A percentile compares a stretch with the other conserved stretches of the same genome.
These are phyloP conservation scores for Musa balbisiana DNA, from an alignment of 202 grass and related monocot genomes.

Conservation along the genomic window DNA sequence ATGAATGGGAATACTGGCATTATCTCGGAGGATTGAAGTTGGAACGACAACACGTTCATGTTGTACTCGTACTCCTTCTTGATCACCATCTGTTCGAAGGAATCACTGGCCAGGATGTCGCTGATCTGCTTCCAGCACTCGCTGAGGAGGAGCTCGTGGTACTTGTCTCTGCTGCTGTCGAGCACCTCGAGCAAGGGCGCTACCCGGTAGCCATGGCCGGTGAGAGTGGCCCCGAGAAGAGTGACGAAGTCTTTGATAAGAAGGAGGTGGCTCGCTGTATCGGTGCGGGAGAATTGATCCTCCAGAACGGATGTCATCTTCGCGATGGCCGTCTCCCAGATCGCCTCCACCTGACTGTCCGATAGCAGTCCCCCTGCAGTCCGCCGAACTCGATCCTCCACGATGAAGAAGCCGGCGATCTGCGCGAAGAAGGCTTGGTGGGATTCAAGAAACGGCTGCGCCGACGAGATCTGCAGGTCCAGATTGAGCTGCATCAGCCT, in stretches of 20 bases:
- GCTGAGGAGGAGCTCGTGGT: constrained; percentile 46
- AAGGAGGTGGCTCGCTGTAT: constrained; percentile 48
- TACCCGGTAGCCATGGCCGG: constrained; percentile 45
- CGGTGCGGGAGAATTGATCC: constrained; percentile 42
- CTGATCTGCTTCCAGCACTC: constrained; percentile 52
- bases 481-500: constrained; percentile 72
- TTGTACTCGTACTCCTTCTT: constrained; percentile 60
- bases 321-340: constrained; percentile 50
- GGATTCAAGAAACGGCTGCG: constrained; percentile 62
- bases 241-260: constrained; percentile 58
- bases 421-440: constrained; percentile 62
- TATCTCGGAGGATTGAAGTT: constrained; percentile 32
- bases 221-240: constrained; percentile 48
- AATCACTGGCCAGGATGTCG: constrained; percentile 38
- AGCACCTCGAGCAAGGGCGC: constrained; percentile 44
- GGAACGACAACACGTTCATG: constrained; percentile 53
- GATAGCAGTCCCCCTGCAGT: constrained; percentile 58
- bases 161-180: constrained; percentile 55
- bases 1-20: constrained; percentile 51
- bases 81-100: constrained; percentile 47
- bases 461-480: constrained; percentile 57
- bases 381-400: constrained; percentile 60
- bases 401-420: constrained; percentile 77
- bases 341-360: constrained; percentile 54
- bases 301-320: constrained; percentile 55